Conservation (phyloP, 1,284 basidiomycete genomes). For the Ustilago esculenta region DNA sequence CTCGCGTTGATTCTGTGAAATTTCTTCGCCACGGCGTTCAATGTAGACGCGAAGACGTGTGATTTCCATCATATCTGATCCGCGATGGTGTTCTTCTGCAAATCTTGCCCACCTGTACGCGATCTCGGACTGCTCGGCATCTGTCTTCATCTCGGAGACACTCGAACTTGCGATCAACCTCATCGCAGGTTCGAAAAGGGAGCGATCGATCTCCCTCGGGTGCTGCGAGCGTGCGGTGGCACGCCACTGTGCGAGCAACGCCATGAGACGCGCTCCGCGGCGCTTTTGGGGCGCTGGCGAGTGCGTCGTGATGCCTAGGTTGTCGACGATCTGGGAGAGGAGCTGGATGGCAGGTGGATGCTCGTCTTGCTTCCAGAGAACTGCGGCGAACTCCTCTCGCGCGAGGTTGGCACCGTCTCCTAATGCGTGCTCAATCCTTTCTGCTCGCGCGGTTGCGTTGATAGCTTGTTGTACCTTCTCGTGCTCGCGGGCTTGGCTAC, state of each 20-base stretch:
- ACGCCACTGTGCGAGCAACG: slow-evolving; percentile 77
- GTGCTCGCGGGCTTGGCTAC: slow-evolving; percentile 77
- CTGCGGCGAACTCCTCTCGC: slow-evolving; percentile 84
- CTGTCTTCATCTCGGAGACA: background rate
- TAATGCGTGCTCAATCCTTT: slow-evolving; percentile 70
- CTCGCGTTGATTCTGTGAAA: slow-evolving; percentile 73
- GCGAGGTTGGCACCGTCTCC: slow-evolving; percentile 69
- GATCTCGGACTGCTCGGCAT: slow-evolving; percentile 73
- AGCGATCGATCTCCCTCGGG: slow-evolving; percentile 77
- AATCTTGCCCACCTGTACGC: slow-evolving; percentile 87
- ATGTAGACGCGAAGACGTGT: slow-evolving; percentile 77
- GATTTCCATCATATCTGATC: slow-evolving; percentile 77
- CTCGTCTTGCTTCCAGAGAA: slow-evolving; percentile 88
- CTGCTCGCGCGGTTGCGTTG: slow-evolving; percentile 82
- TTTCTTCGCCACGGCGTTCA: slow-evolving; percentile 75
- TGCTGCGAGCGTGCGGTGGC: slow-evolving; percentile 85
- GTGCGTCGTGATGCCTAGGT: slow-evolving; percentile 3
- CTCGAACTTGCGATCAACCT: slow-evolving; percentile 18
- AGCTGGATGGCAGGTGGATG: slow-evolving; percentile 83
- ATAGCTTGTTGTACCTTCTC: slow-evolving; percentile 82
- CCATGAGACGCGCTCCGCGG: slow-evolving; percentile 68
- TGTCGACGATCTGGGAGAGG: slow-evolving; percentile 70
- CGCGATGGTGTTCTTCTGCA: slow-evolving; percentile 84
- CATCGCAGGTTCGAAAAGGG: slow-evolving; percentile 78
- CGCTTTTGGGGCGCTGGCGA: slow-evolving; percentile 16